Evolutionary conservation across 495 filamentous ascomycete species (phyloP).

Genomic region (Hyaloscypha hepaticicola): DNA sequence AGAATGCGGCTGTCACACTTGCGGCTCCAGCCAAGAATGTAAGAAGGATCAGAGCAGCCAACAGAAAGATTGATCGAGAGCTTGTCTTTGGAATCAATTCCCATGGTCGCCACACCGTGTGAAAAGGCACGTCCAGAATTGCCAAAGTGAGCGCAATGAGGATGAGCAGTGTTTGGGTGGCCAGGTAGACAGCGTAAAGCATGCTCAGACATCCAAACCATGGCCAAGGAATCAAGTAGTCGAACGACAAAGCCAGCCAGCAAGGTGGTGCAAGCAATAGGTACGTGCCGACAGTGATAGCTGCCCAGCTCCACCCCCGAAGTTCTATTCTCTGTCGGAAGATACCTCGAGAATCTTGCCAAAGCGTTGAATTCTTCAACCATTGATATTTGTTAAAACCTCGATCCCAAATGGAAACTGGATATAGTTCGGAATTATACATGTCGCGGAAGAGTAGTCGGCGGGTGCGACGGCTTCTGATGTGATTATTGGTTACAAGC

Average conservation of each 20-base stretch:
- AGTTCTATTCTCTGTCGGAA: background rate
- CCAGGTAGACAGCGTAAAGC: background rate
- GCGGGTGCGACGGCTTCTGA: background rate
- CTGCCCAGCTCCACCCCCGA: background rate
- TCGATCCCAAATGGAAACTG: background rate
- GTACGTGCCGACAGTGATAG: background rate
- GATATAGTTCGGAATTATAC: background rate
- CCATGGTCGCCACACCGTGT: background rate
- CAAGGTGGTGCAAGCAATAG: background rate
- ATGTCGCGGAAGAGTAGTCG: background rate
- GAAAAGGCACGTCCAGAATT: background rate
- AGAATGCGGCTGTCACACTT: background rate
- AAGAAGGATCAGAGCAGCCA: background rate
- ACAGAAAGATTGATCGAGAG: background rate
- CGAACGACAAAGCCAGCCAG: background rate
- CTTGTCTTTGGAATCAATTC: background rate
- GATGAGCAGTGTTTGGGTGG: background rate
- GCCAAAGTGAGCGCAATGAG: background rate
- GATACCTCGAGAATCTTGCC: background rate
- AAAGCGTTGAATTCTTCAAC: background rate
- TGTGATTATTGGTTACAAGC: background rate
- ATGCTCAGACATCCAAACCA: background rate
- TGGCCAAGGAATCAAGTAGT: background rate
- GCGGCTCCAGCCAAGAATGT: background rate
- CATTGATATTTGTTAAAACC: background rate